Evolutionary conservation across 1,284 basidiomycete species (phyloP), one percentile per base, ranked within the genome.

Genomic region (Mrakiaceae sp.): DNA sequence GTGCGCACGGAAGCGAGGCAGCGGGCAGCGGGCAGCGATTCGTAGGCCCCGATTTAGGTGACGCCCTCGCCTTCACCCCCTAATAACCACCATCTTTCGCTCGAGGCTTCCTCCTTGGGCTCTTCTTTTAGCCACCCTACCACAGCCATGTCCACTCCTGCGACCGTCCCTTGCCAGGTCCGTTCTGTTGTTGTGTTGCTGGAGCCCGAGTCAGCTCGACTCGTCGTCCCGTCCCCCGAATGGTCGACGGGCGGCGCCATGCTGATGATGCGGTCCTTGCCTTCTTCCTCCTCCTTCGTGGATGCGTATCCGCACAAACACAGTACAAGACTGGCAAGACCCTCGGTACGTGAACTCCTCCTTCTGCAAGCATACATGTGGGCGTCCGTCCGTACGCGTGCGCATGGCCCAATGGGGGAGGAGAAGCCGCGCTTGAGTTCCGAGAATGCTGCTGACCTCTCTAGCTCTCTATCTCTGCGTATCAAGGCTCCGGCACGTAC

Each of bases 291-390:
- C 39, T 39, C 54, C 43, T 14, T 43, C 54, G 5, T 47, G 54
- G 4, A 40, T 56, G n/a, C 8, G 40, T 11, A 48, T 60, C 42
- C 39, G 27, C 59, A 56, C 51, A 60, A 62, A 71, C 39, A n/a
- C 69, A 93, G 89, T 94, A 94, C 74, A 88, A 90, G 73, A 93
- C 90, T n/a, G 90, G 90, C 68, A 88, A 87, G 77, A 91, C 88
- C 4, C 82, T 94, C 47, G 90, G 94, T 47, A 93, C 27, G 27
- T 27, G 27, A 27, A 27, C 27, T 27, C 27, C 27, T 27, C 27
- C 27, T 27, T 27, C 27, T 27, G 27, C 89, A 76, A 94, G 88
- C 59, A 96, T 88, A 8, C 93, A 91, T 73, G 88, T 89, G 67
- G 89, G 91, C 72, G 89, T 91, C 67, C 91, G 91, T 76, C 73